Percentiles rank a stretch among this genome's conserved stretches.
phyloP scores from a whole-genome alignment of 176 grass and related monocot genomes.

The Thinopyrum elongatum region DNA sequence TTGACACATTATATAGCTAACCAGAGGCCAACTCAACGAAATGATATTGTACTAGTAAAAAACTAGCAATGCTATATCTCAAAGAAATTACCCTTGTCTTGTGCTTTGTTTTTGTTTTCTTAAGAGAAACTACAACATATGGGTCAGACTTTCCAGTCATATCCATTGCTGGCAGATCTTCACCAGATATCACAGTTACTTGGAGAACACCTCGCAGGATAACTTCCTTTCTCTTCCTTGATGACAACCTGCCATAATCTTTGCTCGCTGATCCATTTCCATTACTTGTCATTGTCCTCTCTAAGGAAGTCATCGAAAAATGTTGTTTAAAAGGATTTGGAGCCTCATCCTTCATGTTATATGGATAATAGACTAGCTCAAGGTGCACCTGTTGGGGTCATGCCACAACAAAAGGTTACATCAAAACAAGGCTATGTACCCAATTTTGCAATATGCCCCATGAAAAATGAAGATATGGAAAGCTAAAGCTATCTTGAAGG shows the following conservation, averaged over 20 bases:
- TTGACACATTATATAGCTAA: too few species aligned
- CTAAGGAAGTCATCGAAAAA: conserved; percentile 87
- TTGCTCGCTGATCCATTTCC: conserved; percentile 59
- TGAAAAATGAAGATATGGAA: background rate
- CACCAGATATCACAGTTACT: conserved; percentile 77
- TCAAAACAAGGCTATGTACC: background rate
- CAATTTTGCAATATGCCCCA: background rate
- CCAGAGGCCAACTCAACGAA: too few species aligned
- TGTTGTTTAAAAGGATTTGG: conserved; percentile 78
- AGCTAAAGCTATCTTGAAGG: too few species aligned
- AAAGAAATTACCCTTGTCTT: conserved; percentile 88
- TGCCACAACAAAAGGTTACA: background rate
- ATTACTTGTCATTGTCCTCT: conserved; percentile 62
- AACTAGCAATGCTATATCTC: conserved; percentile 5
- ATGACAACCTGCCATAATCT: conserved; percentile 40
- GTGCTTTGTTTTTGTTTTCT: conserved; percentile 87
- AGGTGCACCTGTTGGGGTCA: conserved; percentile 69
- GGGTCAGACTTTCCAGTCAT: conserved; percentile 87
- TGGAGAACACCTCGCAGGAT: conserved; percentile 85
- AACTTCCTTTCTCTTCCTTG: conserved; percentile 78
- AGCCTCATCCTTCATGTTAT: conserved; percentile 58
- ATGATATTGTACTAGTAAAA: too few species aligned
- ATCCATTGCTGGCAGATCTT: conserved; percentile 93
- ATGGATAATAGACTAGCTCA: conserved; percentile 87
- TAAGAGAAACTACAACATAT: conserved; percentile 82